Base-by-base conservation (phyloP, 2,329 filamentous ascomycete genomes). In the Diaporthe longicolla region DNA sequence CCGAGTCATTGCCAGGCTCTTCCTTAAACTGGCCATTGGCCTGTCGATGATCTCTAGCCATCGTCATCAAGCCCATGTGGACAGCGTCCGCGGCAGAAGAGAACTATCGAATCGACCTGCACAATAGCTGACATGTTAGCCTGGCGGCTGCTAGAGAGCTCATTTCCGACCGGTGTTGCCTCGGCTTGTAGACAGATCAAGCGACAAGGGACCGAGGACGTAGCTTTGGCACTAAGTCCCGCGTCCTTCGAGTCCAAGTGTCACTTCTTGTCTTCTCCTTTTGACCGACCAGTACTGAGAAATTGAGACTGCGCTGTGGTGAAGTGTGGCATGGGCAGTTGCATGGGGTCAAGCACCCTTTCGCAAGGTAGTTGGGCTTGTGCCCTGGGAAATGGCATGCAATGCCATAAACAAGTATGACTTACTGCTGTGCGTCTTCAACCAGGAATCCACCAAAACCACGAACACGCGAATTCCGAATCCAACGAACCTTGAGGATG, bases 21-120 rank as follows among this genome's bases (percentile, higher is more conserved):
- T 85, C 84, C 77, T 86, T 86, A 75, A 83, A 85, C 65, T 83
- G 82, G 80, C 82, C 81, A 71, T 83, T 79, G 79, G 81, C 82
- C 82, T 85, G 84, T 50, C 70, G 70, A 77, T 84, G 83, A 77
- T 84, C 84, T 77, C 85, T 84, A 77, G 83, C 83, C 85, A 87
- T 87, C 78, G 83, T 83, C 63, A 68, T 68, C 79, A 84, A 82
- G 80, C 84, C 82, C 84, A 85, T 85, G 76, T 70, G 72, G 70
- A 65, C 50, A 55, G 29, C 29, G 58, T 52, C 52, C 50, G 5
- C 59, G 45, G 77, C 76, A 76, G 72, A 73, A 70, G 58, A 66
- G 72, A 50, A 40, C 55, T 73, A 72, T 76, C 48, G 58, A 73
- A 70, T n/a, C 29, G 50, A 73, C 54, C 71, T 68, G 37, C 26